Base-by-base conservation (phyloP, 495 filamentous ascomycete species). In the Penicillium antarcticum region DNA sequence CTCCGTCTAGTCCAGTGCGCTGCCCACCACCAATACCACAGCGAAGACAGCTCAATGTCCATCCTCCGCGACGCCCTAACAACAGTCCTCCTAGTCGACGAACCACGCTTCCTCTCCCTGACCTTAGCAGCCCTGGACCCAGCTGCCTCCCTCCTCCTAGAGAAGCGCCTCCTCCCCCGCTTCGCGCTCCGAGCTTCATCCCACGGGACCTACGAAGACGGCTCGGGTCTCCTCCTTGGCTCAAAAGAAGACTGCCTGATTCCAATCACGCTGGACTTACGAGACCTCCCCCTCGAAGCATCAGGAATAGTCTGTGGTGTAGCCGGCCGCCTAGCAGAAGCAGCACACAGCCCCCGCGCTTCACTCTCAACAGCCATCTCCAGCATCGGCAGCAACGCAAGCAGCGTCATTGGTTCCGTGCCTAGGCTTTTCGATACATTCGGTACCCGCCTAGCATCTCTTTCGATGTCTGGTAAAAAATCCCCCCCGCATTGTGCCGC, bases 281-380 rank as follows among this genome's bases (percentile, higher is more conserved):
- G 80, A 17, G 83, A 85, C 24, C 75, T 97, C 3, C 89, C 92
- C 1, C 77, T 91, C 18, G 92, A 96, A 67, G 91, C 89, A 4
- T 95, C 91, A 1, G 94, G 94, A 31, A 96, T 97, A 46, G 89
- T 97, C 32, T 95, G 90, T 57, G 92, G 92, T 7, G 88, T 97
- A 16, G 92, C 92, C 1, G 87, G 89, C 12, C 80, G 81, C 53
- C 75, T 96, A 35, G 87, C 89, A 1, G 80, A 82, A 17, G 80
- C 73, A 16, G 69, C 69, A 12, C 60, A 70, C 17, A 34, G 17
- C n/a, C 56, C 4, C 39, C 42, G 17, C 56, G 56, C 4, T 31
- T 4, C n/a, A 45, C 46, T n/a, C 40, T 35, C 21, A 56, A 37
- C 42, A 55, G 47, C 23, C 48, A 56, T 29, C 8, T 18, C 32